phyloP scores from a whole-genome alignment of 1,284 basidiomycete species.

The Leccinum pachyderme region DNA sequence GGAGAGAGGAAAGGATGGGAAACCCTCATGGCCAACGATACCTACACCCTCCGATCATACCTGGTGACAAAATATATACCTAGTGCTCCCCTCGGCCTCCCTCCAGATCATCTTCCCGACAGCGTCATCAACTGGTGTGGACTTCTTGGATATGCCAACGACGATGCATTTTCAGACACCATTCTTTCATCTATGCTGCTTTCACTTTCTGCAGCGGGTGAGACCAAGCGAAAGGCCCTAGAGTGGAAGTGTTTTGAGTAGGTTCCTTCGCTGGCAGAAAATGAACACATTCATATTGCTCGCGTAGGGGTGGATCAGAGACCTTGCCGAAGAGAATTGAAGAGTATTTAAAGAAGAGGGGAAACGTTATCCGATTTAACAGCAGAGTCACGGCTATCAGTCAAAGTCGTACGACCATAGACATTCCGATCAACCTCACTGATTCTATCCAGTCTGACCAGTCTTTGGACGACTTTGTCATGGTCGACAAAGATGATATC shows the following conservation, averaged over 20 bases:
- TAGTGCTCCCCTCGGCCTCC: slow-evolving; percentile 12
- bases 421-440: background rate
- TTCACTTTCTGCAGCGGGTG: background rate
- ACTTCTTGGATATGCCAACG: background rate
- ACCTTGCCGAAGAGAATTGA: background rate
- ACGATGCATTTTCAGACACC: background rate
- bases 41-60: background rate
- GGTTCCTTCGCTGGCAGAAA: background rate
- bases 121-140: slow-evolving; percentile 26
- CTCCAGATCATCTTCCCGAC: slow-evolving; percentile 9
- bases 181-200: slow-evolving; percentile 1
- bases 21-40: slow-evolving; percentile 1
- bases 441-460: background rate
- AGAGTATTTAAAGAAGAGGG: background rate
- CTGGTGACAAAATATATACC: slow-evolving; percentile 17
- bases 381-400: background rate
- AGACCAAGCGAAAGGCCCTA: background rate
- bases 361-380: background rate
- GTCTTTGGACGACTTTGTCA: background rate
- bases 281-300: background rate
- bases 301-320: slow-evolving; percentile 8
- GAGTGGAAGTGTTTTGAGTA: background rate
- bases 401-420: background rate
- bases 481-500: background rate
- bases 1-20: slow-evolving; percentile 15